Conservation (phyloP, 371 early-diverging fungal genomes). For the Mortierella sp. region DNA sequence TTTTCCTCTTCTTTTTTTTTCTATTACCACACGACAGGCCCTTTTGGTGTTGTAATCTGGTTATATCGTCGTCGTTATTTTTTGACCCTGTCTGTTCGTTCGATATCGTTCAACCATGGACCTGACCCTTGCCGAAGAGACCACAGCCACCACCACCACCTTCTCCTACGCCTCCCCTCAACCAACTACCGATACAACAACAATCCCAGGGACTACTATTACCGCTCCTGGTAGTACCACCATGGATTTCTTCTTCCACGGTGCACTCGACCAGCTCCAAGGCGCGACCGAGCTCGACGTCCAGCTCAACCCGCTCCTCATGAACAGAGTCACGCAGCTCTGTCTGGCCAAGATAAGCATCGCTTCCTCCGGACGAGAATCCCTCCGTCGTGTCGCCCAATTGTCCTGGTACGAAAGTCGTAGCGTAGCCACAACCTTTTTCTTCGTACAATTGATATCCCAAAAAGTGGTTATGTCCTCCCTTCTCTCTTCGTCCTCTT, state of each 20-base stretch:
- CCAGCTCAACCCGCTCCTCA: constrained; percentile 24
- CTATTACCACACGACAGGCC: too few relatives aligned
- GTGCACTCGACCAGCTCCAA: constrained; percentile 15
- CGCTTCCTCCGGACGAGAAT: constrained; percentile 38
- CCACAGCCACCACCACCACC: neutral
- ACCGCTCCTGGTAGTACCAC: neutral
- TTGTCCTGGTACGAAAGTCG: constrained; percentile 44
- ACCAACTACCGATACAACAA: neutral
- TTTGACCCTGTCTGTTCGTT: neutral
- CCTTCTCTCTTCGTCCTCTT: neutral
- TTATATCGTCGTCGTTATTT: neutral
- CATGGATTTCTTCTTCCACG: constrained; percentile 25
- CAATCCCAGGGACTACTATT: neutral
- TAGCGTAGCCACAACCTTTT: too few relatives aligned
- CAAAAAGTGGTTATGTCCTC: too few relatives aligned
- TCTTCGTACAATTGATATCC: too few relatives aligned
- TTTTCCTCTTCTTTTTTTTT: neutral
- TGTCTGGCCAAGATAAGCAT: constrained; percentile 36
- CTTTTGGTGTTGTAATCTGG: neutral
- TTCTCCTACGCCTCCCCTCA: neutral
- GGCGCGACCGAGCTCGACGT: constrained; percentile 34
- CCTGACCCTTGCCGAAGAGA: neutral
- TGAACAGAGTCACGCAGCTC: constrained; percentile 29
- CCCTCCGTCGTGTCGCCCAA: constrained; percentile 26
- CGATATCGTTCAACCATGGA: neutral